Conservation (phyloP, 257 asterid genomes). For the Nicotiana obtusifolia region DNA sequence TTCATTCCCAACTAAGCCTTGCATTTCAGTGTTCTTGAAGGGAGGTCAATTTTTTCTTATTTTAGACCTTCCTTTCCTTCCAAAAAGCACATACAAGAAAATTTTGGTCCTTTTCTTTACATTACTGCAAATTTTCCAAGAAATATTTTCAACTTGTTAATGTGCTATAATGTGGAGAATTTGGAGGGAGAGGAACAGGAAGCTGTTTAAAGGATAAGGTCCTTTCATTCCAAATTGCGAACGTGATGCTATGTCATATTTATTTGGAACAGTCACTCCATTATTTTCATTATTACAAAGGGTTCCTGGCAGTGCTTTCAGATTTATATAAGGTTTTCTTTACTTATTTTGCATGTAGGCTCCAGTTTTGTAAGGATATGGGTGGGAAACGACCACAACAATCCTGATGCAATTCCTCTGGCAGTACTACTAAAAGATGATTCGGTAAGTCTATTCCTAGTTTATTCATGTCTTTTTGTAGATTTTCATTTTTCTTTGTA, state of each 20-base stretch:
- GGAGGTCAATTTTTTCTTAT: background rate
- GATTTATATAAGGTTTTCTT: slow-evolving; percentile 4
- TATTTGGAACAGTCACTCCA: background rate
- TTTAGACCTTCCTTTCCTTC: background rate
- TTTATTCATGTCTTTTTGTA: background rate
- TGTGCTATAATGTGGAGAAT: background rate
- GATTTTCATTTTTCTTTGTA: background rate
- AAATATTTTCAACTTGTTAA: background rate
- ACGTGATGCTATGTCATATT: background rate
- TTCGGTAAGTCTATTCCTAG: slow-evolving; percentile 38
- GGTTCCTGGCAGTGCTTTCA: background rate
- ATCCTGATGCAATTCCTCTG: slow-evolving; percentile 47
- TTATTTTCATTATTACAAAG: background rate
- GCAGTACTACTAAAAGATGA: slow-evolving; percentile 61
- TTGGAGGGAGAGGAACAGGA: background rate
- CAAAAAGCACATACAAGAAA: background rate
- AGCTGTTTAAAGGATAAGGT: background rate
- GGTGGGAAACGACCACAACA: slow-evolving; percentile 55
- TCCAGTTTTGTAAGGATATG: slow-evolving; percentile 52
- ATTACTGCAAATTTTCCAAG: background rate
- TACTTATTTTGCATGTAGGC: slow-evolving; percentile 45
- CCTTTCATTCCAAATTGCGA: background rate
- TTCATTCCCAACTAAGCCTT: background rate
- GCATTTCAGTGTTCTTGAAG: background rate
- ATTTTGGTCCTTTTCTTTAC: background rate